Percentiles rank a stretch among this genome's conserved stretches.
Evolutionary conservation across 2,329 filamentous ascomycete species (phyloP).

Genomic region (Penicillium sp.): DNA sequence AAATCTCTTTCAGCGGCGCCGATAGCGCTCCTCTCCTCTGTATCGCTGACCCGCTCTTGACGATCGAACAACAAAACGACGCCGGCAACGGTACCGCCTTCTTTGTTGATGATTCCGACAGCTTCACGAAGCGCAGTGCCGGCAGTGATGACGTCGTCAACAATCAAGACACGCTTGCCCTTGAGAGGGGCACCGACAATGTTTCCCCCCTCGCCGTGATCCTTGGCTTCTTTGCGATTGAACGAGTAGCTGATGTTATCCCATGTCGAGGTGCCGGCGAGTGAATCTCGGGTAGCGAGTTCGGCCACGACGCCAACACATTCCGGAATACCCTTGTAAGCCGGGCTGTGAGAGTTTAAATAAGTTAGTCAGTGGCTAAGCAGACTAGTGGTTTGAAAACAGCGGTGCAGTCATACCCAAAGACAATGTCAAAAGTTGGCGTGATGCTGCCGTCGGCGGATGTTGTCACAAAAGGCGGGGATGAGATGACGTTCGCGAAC

Average conservation of each 20-base stretch:
- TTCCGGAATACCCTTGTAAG: slow-evolving; percentile 97
- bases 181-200: slow-evolving; percentile 85
- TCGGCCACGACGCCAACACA: slow-evolving; percentile 72
- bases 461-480: slow-evolving; percentile 41
- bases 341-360: slow-evolving; percentile 48
- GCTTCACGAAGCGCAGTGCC: slow-evolving; percentile 92
- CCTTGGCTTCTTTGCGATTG: slow-evolving; percentile 94
- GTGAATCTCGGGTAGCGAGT: slow-evolving; percentile 62
- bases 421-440: slow-evolving; percentile 75
- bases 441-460: slow-evolving; percentile 30
- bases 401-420: slow-evolving; percentile 48
- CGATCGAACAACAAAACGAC: slow-evolving; percentile 86
- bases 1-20: slow-evolving; percentile 81
- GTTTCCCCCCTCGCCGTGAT: slow-evolving; percentile 88
- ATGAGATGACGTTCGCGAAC: slow-evolving; percentile 63
- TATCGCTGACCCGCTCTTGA: slow-evolving; percentile 59
- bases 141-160: slow-evolving; percentile 95
- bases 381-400: background rate
- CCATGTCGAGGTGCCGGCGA: slow-evolving; percentile 53
- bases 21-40: slow-evolving; percentile 70
- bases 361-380: background rate
- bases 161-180: slow-evolving; percentile 80
- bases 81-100: slow-evolving; percentile 80
- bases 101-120: slow-evolving; percentile 78
- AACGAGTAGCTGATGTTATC: slow-evolving; percentile 76